Base-by-base conservation (phyloP, 2,329 filamentous ascomycete genomes). In the Phoma sp. region DNA sequence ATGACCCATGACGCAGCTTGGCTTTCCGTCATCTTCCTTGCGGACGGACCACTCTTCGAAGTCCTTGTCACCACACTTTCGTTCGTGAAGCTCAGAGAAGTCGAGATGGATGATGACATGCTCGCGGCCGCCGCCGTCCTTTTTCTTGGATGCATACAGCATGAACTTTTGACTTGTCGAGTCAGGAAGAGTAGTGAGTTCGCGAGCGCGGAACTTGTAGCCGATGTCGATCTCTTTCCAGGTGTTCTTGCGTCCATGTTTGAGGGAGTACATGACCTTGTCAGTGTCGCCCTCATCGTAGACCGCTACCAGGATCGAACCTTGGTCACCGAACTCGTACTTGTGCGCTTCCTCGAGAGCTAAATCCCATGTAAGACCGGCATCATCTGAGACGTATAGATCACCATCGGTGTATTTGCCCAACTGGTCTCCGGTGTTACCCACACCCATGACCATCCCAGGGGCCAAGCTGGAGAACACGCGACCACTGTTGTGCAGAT, bases 271-370 rank as follows among this genome's bases (percentile, higher is more conserved):
- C 58, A 85, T 82, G 51, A 88, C 80, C 52, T 87, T 78, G 33
- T 86, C 78, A 1, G 88, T 91, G 43, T 81, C 78, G 13, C 77
- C 81, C 43, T 82, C 80, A 66, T 96, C 91, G 59, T 85, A 83
- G 33, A 98, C 81, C 4, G 95, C 95, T 27, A 98, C 83, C 27
- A 99, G 80, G 19, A 99, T 85, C 15, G 92, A 92, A 1, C 95
- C 95, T 63, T 96, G 89, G 66, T 97, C 94, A 48, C 95, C 95
- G 73, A 98, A 96, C 70, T 97, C 93, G 75, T 96, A 99, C 74
- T 96, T 95, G 78, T 98, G 92, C 12, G 93, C 90, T 19, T 91
- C 91, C 15, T 92, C 81, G 5, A 91, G 82, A 0, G 88, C 84
- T 70, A 87, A 81, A 33, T 81, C 85, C 95, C 96, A 99, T 1